Percentiles rank a stretch among this genome's conserved stretches.
phyloP scores from a whole-genome alignment of 2,329 filamentous ascomycete genomes.

The Stromatinia cepivora region DNA sequence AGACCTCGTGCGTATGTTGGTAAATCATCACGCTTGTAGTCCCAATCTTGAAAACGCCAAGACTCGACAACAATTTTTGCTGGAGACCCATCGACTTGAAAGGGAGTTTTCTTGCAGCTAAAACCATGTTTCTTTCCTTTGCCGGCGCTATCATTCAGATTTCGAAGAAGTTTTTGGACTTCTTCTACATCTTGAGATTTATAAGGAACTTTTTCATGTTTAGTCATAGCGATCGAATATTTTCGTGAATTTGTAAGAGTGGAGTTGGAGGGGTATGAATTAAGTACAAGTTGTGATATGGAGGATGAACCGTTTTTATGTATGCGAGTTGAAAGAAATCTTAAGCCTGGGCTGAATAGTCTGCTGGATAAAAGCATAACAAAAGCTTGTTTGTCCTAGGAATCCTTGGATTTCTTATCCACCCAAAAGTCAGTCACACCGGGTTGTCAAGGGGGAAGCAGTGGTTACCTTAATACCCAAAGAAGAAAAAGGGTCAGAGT shows the following conservation, averaged over 20 bases:
- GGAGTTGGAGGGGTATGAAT: background rate
- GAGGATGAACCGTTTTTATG: background rate
- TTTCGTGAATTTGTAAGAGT: background rate
- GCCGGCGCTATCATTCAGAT: constrained; percentile 55
- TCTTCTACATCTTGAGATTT: constrained; percentile 67
- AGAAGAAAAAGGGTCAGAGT: background rate
- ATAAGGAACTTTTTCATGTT: constrained; percentile 57
- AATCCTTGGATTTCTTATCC: background rate
- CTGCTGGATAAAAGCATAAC: background rate
- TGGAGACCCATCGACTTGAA: constrained; percentile 62
- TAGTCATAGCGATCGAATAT: constrained; percentile 50
- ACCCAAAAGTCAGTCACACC: constrained; percentile 9
- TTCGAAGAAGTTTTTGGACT: constrained; percentile 49
- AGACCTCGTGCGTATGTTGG: constrained; percentile 92
- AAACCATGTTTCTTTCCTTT: constrained; percentile 62
- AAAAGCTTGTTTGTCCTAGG: background rate
- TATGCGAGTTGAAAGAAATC: background rate
- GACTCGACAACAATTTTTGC: constrained; percentile 74
- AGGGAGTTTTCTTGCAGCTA: constrained; percentile 79
- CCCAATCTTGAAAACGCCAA: constrained; percentile 92
- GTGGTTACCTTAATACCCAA: background rate
- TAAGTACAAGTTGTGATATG: background rate
- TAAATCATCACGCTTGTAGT: constrained; percentile 84
- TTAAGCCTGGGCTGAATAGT: background rate
- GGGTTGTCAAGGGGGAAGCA: background rate